Percentiles rank a stretch among this genome's conserved stretches.
Conservation (phyloP, 108 stramenopile species). For the Conticribra guillardii region DNA sequence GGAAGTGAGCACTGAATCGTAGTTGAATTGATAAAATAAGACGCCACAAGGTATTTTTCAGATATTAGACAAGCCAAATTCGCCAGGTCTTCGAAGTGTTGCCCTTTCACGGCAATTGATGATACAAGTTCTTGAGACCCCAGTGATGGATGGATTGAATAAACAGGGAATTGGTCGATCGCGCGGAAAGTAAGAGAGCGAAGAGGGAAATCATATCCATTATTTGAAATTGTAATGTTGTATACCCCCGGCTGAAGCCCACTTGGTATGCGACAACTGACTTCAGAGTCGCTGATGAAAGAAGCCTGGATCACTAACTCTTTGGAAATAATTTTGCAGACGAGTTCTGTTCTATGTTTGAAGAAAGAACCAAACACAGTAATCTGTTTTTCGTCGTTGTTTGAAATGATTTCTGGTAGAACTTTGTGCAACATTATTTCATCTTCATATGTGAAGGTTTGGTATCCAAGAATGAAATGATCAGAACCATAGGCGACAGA, state of each 20-base stretch:
- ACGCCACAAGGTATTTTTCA: conserved; percentile 10
- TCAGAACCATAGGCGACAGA: conserved; percentile 37
- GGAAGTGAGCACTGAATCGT: conserved; percentile 37
- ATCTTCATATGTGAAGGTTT: conserved; percentile 26
- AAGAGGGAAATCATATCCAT: conserved; percentile 38
- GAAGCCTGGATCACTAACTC: conserved; percentile 7
- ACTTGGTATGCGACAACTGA: conserved; percentile 21
- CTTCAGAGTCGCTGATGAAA: conserved; percentile 24
- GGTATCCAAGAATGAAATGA: conserved; percentile 12
- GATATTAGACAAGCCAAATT: conserved; percentile 27
- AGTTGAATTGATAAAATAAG: conserved; percentile 16
- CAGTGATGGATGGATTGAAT: conserved; percentile 17
- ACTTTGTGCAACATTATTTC: conserved; percentile 20
- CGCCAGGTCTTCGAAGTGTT: conserved; percentile 25
- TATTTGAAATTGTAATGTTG: conserved; percentile 27
- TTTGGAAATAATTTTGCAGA: conserved; percentile 17
- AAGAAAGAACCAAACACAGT: conserved; percentile 27
- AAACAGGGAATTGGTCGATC: conserved; percentile 33
- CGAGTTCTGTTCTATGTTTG: conserved; percentile 17
- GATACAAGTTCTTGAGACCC: conserved; percentile 12
- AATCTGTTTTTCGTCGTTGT: conserved; percentile 3
- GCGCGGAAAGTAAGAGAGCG: conserved; percentile 10
- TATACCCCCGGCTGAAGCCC: conserved; percentile 31
- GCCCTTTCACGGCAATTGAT: conserved; percentile 24
- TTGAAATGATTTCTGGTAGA: conserved; percentile 10